These are phyloP conservation scores for Sugiyamaella grinbergsii DNA, from an alignment of 1,139 yeast genomes.

Conservation along the genomic window DNA sequence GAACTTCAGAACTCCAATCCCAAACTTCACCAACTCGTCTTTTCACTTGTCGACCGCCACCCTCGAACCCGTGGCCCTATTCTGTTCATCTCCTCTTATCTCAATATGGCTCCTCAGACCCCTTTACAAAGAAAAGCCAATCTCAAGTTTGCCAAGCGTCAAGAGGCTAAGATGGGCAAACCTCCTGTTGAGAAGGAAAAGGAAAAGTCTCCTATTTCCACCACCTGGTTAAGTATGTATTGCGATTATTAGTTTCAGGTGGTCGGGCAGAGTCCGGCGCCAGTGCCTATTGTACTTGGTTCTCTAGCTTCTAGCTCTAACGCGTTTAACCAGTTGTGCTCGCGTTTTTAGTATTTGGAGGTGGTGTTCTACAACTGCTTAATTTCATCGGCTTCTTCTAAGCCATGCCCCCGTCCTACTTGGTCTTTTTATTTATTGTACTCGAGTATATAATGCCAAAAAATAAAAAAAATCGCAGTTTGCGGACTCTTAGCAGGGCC, in stretches of 20 bases:
- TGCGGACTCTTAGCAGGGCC: neutral
- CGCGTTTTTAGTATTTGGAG: slow-evolving; percentile 76
- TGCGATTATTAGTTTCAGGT: neutral
- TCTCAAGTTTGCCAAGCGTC: slow-evolving; percentile 72
- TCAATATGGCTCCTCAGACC: slow-evolving; percentile 52
- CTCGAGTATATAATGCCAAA: neutral
- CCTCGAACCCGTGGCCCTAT: neutral
- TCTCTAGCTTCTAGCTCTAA: no score
- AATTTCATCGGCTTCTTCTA: slow-evolving; percentile 36
- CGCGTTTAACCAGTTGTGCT: slow-evolving; percentile 46
- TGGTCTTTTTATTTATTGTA: slow-evolving; percentile 6
- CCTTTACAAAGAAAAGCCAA: slow-evolving; percentile 86
- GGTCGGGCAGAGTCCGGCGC: no score
- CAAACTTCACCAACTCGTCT: neutral
- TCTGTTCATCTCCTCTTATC: neutral
- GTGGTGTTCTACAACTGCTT: slow-evolving; percentile 73
- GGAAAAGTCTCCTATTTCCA: slow-evolving; percentile 53
- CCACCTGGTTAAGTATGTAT: slow-evolving; percentile 58
- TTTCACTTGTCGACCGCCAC: neutral
- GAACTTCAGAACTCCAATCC: neutral
- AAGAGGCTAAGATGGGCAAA: slow-evolving; percentile 63
- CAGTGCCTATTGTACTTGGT: slow-evolving; percentile 2
- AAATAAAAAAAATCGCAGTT: neutral
- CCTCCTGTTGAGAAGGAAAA: slow-evolving; percentile 44
- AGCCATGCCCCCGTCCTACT: slow-evolving; percentile 6